Evolutionary conservation across 345 rosid genomes (phyloP).

Genomic region (Salix dunnii): DNA sequence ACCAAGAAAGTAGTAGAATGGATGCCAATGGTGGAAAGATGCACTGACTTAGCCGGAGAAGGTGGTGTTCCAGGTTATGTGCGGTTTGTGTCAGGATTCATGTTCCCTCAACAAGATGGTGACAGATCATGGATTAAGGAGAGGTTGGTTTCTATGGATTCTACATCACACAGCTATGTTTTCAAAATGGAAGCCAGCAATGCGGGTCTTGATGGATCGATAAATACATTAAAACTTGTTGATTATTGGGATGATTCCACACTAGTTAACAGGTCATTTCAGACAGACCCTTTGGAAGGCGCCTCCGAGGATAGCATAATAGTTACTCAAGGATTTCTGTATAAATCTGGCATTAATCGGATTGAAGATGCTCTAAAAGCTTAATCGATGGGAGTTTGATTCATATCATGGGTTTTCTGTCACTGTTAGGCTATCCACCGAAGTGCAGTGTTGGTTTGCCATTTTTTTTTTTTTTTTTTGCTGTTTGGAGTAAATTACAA

Average conservation of each 20-base stretch:
- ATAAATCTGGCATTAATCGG: conserved; percentile 48
- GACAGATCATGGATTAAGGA: conserved; percentile 62
- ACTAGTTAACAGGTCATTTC: conserved; percentile 45
- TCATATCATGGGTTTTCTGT: background rate
- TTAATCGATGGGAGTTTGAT: conserved; percentile 1
- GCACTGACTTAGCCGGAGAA: conserved; percentile 41
- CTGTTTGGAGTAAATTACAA: background rate
- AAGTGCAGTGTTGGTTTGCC: background rate
- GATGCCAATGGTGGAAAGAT: conserved; percentile 57
- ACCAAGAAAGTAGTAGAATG: conserved; percentile 44
- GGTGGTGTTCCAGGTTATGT: conserved; percentile 48
- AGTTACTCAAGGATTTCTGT: conserved; percentile 48
- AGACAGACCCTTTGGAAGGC: conserved; percentile 42
- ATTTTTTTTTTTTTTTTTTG: background rate
- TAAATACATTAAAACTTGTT: conserved; percentile 35
- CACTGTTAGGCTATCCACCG: background rate
- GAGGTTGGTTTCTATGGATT: conserved; percentile 46
- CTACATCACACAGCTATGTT: conserved; percentile 27
- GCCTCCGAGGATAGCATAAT: conserved; percentile 34
- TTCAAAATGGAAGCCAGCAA: conserved; percentile 53
- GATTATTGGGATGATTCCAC: conserved; percentile 42
- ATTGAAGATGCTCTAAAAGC: conserved; percentile 39
- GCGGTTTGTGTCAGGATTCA: conserved; percentile 50
- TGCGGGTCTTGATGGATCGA: conserved; percentile 49
- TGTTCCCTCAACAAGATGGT: conserved; percentile 52